These are phyloP conservation scores for Acanthochlamys bracteata DNA, from an alignment of 106 monocot genomes.

Conservation along the genomic window DNA sequence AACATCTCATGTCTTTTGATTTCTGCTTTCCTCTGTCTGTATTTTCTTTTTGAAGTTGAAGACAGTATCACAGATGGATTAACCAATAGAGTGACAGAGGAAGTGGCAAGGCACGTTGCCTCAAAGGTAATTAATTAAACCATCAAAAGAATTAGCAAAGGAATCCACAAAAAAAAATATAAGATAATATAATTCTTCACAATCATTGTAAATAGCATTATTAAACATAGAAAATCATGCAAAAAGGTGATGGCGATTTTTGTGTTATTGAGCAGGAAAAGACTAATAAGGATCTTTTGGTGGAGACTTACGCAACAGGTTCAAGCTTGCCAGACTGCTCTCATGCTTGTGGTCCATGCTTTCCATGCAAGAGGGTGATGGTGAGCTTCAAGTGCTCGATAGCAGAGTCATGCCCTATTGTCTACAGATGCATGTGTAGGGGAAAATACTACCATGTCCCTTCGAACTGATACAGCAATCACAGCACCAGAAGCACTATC, in stretches of 20 bases:
- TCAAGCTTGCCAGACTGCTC: conserved; percentile 79
- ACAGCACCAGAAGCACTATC: no score
- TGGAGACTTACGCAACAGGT: conserved; percentile 21
- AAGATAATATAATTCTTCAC: not conserved
- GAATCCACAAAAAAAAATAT: not conserved
- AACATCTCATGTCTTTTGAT: not conserved
- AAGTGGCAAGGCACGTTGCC: no score
- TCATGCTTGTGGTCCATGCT: conserved; percentile 83
- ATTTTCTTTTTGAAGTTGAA: not conserved
- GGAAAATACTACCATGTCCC: conserved; percentile 73
- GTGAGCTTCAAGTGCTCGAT: conserved; percentile 75
- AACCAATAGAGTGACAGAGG: no score
- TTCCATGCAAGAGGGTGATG: conserved; percentile 71
- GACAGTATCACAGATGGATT: not conserved
- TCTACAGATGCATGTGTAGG: conserved; percentile 66
- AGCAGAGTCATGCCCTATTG: conserved; percentile 76
- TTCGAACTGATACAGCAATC: conserved; percentile 3
- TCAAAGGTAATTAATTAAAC: not conserved
- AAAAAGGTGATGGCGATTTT: not conserved
- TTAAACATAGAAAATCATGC: no score
- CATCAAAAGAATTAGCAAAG: not conserved
- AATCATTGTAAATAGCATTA: not conserved
- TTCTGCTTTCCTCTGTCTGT: not conserved
- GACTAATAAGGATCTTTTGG: not conserved
- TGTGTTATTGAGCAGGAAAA: conserved; percentile 1